A percentile compares a stretch with the other conserved stretches of the same genome.
Evolutionary conservation across 179 eudicot species (phyloP).

Genomic region (Silene noctiflora): DNA sequence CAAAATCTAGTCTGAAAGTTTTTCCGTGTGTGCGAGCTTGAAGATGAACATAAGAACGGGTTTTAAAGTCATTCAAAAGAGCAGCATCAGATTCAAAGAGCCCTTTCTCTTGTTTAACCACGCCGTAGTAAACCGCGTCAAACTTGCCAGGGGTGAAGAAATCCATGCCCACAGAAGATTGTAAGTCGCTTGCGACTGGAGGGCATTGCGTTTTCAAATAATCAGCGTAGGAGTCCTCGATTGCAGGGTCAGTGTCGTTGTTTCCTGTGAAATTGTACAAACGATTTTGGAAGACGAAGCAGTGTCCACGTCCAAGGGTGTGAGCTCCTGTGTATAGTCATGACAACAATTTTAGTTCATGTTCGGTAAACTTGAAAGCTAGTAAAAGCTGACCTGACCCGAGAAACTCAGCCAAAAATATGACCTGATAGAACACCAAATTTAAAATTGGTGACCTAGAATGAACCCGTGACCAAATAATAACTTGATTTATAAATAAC

Average conservation of each 20-base stretch:
- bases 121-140: constrained; percentile 36
- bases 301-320: constrained; percentile 54
- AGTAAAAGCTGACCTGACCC: background rate
- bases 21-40: constrained; percentile 30
- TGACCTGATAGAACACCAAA: too few species aligned
- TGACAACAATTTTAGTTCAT: background rate
- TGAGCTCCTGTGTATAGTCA: constrained; percentile 34
- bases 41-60: constrained; percentile 27
- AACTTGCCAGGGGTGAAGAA: constrained; percentile 39
- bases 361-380: background rate
- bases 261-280: constrained; percentile 57
- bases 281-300: constrained; percentile 36
- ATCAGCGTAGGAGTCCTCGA: constrained; percentile 33
- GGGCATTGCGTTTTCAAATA: constrained; percentile 35
- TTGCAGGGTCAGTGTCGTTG: constrained; percentile 47
- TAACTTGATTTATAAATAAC: too few species aligned
- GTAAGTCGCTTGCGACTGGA: constrained; percentile 11
- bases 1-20: constrained; percentile 38
- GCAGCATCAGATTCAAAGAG: constrained; percentile 49
- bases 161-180: constrained; percentile 38
- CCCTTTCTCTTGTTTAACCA: constrained; percentile 40
- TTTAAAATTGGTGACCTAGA: too few species aligned
- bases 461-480: too few species aligned
- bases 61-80: constrained; percentile 30
- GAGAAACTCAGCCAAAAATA: too few species aligned